Base-by-base conservation (phyloP, 805 yeast genomes). In the Kazachstania africana region DNA sequence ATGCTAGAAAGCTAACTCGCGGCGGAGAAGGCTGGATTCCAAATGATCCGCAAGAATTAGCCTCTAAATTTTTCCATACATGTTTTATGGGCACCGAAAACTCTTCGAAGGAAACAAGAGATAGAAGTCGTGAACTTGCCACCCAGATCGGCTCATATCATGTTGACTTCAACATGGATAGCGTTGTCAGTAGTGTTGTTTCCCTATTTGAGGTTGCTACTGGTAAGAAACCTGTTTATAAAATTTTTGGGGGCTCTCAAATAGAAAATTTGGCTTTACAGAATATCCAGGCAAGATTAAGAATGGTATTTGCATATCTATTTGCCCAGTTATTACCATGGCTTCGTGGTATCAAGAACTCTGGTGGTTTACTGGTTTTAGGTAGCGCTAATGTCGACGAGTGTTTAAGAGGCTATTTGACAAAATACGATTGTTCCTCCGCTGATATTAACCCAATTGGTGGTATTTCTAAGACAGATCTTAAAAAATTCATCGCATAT, bases 401-500 rank as follows among this genome's bases (percentile, higher is more conserved):
- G 54, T 85, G 95, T 46, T 62, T 91, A 37, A 66, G 99, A 37
- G 99, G 99, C 0, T 91, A 91, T 49, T 64, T 91, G 49, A 91
- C 99, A 8, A 91, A 91, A 53, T 91, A 91, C 57, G 99, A 91
- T 56, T 85, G 96, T 56, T 87, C 97, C 3, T 77, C 94, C 12
- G 98, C 98, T 1, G 99, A 91, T 60, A 72, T 91, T 37, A 91
- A 91, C 52, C 99, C 99, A 17, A 93, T 91, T 43, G 99, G 99
- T n/a, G 95, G 96, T 22, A 83, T 91, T 26, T 88, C 98, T 12
- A 91, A 91, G 53, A 84, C 85, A 1, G 99, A 93, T 50, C 63
- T 91, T 52, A 85, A 83, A 52, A 65, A 70, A 32, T 91, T 93
- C 47, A 91, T 91, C 32, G 72, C 65, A 2, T 91, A 84, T 71